Evolutionary conservation across 2,329 filamentous ascomycete species (phyloP), one percentile per base, ranked within the genome.

Genomic region (Colletotrichum sp.): DNA sequence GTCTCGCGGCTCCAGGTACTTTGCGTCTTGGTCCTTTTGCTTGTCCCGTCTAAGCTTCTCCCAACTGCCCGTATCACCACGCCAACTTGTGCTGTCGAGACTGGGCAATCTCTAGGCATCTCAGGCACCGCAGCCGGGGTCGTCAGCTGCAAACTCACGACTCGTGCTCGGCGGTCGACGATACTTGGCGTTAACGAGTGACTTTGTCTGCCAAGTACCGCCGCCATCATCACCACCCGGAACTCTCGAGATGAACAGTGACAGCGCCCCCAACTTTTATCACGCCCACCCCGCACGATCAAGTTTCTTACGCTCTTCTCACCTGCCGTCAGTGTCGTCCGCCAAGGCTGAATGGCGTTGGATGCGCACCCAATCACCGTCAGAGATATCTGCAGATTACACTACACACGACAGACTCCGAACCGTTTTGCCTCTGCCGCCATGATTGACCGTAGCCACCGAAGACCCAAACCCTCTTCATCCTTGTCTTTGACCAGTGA

Each of bases 171-270:
- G 48, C 64, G 36, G 34, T 36, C 34, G 32, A 52, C 70, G 70
- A 74, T 75, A 66, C 74, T 74, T 68, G 70, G 74, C 70, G 74
- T 76, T 76, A 74, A 60, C 44, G 70, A 76, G 65, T 60, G 70
- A 76, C 74, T 74, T 76, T 73, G 24, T 28, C 32, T n/a, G 70
- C 59, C 44, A 76, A 68, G 70, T 74, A 68, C 57, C 64, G 2
- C 30, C 28, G 3, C 13, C 62, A 18, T 64, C 62, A 44, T 10
- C 36, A 36, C 7, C 7, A 28, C 6, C 12, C 44, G 30, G 15
- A 32, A 24, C 36, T 44, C 16, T n/a, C 24, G n/a, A 28, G 7
- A 22, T 34, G 18, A 68, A 24, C n/a, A 36, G n/a, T 36, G 62
- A 16, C 57, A 52, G n/a, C 34, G 6, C 26, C 36, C 34, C 26